Conservation (phyloP, 495 filamentous ascomycete genomes). For the Articulospora tetracladia region DNA sequence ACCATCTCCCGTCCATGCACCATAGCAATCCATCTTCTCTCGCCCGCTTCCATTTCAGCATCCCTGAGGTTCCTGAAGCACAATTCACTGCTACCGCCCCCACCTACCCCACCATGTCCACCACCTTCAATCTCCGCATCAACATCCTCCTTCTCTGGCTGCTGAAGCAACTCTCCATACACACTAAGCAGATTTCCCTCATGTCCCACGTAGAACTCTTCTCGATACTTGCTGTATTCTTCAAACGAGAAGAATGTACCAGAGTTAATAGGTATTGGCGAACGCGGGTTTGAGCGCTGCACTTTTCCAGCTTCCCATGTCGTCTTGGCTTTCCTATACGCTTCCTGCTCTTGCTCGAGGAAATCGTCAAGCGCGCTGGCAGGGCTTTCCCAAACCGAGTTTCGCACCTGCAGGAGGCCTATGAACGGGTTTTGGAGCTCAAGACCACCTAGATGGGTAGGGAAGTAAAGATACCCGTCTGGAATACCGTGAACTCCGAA, state of each 20-base stretch:
- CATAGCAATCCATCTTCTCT: conserved; percentile 60
- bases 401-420: conserved; percentile 46
- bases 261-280: conserved; percentile 23
- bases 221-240: conserved; percentile 49
- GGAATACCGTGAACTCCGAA: conserved; percentile 56
- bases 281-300: conserved; percentile 8
- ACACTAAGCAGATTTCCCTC: conserved; percentile 13
- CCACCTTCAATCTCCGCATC: conserved; percentile 14
- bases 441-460: conserved; percentile 54
- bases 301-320: conserved; percentile 37
- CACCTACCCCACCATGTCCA: not conserved
- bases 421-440: conserved; percentile 56
- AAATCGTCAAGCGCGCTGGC: conserved; percentile 40
- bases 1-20: conserved; percentile 58
- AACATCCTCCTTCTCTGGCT: conserved; percentile 10
- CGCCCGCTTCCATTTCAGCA: conserved; percentile 42
- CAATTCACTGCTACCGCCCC: not conserved
- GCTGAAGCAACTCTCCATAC: conserved; percentile 14
- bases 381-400: conserved; percentile 46
- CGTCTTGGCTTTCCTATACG: conserved; percentile 43
- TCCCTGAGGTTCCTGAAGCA: not conserved
- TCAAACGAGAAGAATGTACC: conserved; percentile 48
- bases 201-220: conserved; percentile 36
- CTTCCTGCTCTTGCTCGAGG: conserved; percentile 35
- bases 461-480: conserved; percentile 67